These are phyloP conservation scores for Bacidia rubella DNA, from an alignment of 495 filamentous ascomycete species.

Conservation along the genomic window DNA sequence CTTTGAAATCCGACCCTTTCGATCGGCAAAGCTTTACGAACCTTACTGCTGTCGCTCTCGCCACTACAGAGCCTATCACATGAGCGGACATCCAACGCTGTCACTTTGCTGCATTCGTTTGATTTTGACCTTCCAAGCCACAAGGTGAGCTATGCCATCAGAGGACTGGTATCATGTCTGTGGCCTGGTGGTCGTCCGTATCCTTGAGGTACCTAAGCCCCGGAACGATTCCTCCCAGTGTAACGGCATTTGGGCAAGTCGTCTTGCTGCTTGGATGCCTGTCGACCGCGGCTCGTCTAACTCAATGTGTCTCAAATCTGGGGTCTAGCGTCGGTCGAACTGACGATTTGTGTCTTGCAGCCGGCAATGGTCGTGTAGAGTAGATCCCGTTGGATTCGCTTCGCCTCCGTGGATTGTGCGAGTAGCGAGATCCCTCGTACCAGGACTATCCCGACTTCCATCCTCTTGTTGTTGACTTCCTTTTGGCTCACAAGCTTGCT, in stretches of 20 bases:
- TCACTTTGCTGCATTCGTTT: too few species aligned
- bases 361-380: neutral
- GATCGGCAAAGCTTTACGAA: neutral
- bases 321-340: neutral
- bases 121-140: too few species aligned
- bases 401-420: too few species aligned
- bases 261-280: neutral
- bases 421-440: too few species aligned
- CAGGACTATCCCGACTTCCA: too few species aligned
- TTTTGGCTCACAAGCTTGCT: neutral
- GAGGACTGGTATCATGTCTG: too few species aligned
- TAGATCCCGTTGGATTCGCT: too few species aligned
- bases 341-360: neutral
- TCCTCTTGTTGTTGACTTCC: too few species aligned
- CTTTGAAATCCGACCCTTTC: neutral
- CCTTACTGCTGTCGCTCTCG: neutral
- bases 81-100: too few species aligned
- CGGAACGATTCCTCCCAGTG: neutral
- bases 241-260: neutral
- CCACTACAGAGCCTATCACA: slow-evolving; percentile 4
- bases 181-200: too few species aligned
- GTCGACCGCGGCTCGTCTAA: neutral
- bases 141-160: too few species aligned
- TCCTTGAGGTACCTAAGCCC: neutral
- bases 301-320: neutral